These are phyloP conservation scores for Nyssa sinensis DNA, from an alignment of 148 eudicot species.

Conservation along the genomic window DNA sequence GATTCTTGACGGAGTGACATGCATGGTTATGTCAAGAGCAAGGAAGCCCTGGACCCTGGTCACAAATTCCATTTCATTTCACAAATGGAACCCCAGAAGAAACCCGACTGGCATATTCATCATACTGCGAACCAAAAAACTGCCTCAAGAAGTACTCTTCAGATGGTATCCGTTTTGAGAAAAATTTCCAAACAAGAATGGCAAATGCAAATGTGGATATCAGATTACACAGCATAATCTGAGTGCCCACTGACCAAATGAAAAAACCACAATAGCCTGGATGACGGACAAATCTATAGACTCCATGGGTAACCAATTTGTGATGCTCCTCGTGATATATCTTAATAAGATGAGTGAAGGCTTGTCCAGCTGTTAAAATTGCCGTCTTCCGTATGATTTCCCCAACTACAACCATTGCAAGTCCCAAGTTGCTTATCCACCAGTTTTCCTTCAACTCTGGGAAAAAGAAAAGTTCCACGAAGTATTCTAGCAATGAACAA, in stretches of 20 bases:
- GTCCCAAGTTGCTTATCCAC: slow-evolving; percentile 76
- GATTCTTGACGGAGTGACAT: not conserved
- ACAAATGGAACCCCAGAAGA: slow-evolving; percentile 89
- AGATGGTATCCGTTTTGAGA: slow-evolving; percentile 68
- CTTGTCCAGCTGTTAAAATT: slow-evolving; percentile 70
- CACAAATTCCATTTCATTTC: slow-evolving; percentile 21
- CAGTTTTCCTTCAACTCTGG: slow-evolving; percentile 67
- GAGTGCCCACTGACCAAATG: slow-evolving; percentile 91
- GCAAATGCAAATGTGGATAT: slow-evolving; percentile 62
- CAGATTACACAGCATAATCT: slow-evolving; percentile 83
- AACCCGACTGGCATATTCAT: slow-evolving; percentile 56
- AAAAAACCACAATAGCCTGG: slow-evolving; percentile 82
- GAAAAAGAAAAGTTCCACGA: slow-evolving; percentile 53
- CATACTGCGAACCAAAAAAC: slow-evolving; percentile 73
- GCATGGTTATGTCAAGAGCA: not conserved
- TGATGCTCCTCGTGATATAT: slow-evolving; percentile 68
- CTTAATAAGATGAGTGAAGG: slow-evolving; percentile 84
- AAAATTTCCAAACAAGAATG: slow-evolving; percentile 74
- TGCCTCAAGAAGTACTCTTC: slow-evolving; percentile 83
- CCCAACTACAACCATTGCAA: slow-evolving; percentile 57
- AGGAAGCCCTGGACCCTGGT: no score
- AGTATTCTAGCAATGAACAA: slow-evolving; percentile 66
- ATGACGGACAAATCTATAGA: slow-evolving; percentile 69
- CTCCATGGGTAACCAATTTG: slow-evolving; percentile 63
- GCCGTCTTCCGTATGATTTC: slow-evolving; percentile 74